Conservation (phyloP, 1,139 yeast species). For the Candida gigantensis region DNA sequence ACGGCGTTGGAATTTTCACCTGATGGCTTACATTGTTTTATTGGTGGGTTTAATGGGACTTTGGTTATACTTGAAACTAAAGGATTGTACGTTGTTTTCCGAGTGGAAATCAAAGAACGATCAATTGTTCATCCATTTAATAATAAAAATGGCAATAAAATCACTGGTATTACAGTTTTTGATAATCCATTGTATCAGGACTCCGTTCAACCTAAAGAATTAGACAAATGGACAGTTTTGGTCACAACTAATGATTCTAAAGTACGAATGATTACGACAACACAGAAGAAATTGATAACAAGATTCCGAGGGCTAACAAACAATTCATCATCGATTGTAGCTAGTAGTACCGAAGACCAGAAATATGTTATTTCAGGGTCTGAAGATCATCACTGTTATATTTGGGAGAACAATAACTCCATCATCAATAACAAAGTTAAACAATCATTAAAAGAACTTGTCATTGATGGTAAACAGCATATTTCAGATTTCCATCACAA, state of each 20-base stretch:
- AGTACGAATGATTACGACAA: constrained; percentile 62
- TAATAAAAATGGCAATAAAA: constrained; percentile 35
- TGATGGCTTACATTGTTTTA: constrained; percentile 62
- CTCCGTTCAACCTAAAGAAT: constrained; percentile 11
- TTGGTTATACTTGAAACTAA: constrained; percentile 63
- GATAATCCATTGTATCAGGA: constrained; percentile 19
- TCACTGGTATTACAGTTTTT: constrained; percentile 43
- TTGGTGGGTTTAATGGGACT: constrained; percentile 83
- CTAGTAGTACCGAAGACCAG: constrained; percentile 60
- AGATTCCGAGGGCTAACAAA: constrained; percentile 76
- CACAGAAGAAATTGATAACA: constrained; percentile 58
- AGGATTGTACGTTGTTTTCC: constrained; percentile 56
- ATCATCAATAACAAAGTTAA: constrained; percentile 42
- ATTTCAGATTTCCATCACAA: constrained; percentile 31
- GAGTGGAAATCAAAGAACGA: constrained; percentile 51
- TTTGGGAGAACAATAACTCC: constrained; percentile 60
- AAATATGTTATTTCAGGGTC: constrained; percentile 58
- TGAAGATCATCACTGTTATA: constrained; percentile 69
- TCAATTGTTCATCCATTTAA: constrained; percentile 28
- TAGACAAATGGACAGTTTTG: constrained; percentile 40
- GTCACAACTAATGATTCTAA: constrained; percentile 82
- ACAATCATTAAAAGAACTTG: constrained; percentile 35
- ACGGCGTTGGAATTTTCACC: constrained; percentile 76
- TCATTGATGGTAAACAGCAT: constrained; percentile 38
- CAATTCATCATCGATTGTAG: constrained; percentile 69